Base-by-base conservation (phyloP, 495 filamentous ascomycete species). In the Annulohypoxylon bovei region DNA sequence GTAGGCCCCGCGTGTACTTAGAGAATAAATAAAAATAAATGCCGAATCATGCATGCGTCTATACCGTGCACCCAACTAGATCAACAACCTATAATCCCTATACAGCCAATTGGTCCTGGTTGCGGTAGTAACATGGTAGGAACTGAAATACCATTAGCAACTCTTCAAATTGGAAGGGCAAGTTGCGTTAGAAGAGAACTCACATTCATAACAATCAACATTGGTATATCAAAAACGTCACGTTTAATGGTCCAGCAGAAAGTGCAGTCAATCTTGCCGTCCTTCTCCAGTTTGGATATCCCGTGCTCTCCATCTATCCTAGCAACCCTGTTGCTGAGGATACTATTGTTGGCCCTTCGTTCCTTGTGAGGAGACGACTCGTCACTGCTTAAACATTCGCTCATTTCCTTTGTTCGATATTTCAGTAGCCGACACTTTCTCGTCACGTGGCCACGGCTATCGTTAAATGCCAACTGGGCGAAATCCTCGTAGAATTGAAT, bases 161-260 rank as follows among this genome's bases (percentile, higher is more conserved):
- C 8, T 25, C 14, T 3, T 11, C 30, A 62, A 42, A 8, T 39
- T 22, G 49, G 42, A 37, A 27, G 37, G 57, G 20, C 23, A 32
- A 14, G 46, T 7, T 20, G 23, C 14, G 16, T 33, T 0, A 6
- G 16, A 39, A 33, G n/a, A 14, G 1, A 40, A 90, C 94, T 89
- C 76, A 97, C 95, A 81, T 97, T 97, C 83, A 97, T 94, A 73
- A 97, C 89, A 80, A 98, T 95, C 78, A 99, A 81, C 94, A 97
- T 98, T 27, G 95, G 95, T 78, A 99, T 97, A 79, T 98, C 95
- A 81, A 98, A 99, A 47, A 95, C 92, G 79, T 99, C 95, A 65
- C 95, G 85, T 84, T 94, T 95, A 62, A 98, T 93, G 67, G 92
- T 93, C 95, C 95, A 99, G 82, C 91, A 95, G 80, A 94, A 96